Conservation (phyloP, 2,329 filamentous ascomycete genomes). For the Fusarium sarcochroum region DNA sequence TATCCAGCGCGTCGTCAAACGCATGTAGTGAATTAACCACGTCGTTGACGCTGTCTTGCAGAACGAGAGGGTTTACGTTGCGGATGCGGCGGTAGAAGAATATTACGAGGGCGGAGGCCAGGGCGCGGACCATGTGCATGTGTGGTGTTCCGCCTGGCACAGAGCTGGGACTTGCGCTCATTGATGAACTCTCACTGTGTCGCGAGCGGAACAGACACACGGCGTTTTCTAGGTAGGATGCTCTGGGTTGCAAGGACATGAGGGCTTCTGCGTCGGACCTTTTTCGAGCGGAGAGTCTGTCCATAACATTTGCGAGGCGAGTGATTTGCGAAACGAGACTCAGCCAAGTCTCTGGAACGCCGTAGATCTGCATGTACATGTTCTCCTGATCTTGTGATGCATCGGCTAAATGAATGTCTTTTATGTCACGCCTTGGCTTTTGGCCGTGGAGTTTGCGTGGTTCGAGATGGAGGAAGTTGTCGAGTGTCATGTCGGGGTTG, state of each 20-base stretch:
- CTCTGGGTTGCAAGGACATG: conserved; percentile 27
- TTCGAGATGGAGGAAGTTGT: conserved; percentile 42
- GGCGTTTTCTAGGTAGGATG: conserved; percentile 40
- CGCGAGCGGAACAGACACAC: conserved; percentile 40
- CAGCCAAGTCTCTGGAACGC: conserved; percentile 43
- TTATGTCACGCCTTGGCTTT: conserved; percentile 29
- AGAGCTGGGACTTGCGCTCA: conserved; percentile 18
- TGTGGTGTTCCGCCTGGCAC: conserved; percentile 35
- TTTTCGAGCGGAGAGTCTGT: conserved; percentile 18
- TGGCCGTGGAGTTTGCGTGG: conserved; percentile 29
- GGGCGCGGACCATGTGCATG: conserved; percentile 41
- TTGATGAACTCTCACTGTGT: conserved; percentile 3
- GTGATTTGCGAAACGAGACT: conserved; percentile 44
- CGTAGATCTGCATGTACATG: conserved; percentile 47
- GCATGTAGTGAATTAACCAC: conserved; percentile 37
- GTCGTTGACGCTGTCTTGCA: conserved; percentile 37
- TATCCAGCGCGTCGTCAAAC: conserved; percentile 38
- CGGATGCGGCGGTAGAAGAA: conserved; percentile 44
- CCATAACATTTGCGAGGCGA: conserved; percentile 39
- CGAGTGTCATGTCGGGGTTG: conserved; percentile 36
- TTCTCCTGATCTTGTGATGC: conserved; percentile 35
- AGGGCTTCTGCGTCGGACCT: conserved; percentile 30
- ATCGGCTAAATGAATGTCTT: conserved; percentile 40
- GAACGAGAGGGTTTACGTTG: conserved; percentile 40
- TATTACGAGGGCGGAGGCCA: conserved; percentile 35